Evolutionary conservation across 2,329 filamentous ascomycete genomes (phyloP).

Genomic region (Verticillium alfalfae): DNA sequence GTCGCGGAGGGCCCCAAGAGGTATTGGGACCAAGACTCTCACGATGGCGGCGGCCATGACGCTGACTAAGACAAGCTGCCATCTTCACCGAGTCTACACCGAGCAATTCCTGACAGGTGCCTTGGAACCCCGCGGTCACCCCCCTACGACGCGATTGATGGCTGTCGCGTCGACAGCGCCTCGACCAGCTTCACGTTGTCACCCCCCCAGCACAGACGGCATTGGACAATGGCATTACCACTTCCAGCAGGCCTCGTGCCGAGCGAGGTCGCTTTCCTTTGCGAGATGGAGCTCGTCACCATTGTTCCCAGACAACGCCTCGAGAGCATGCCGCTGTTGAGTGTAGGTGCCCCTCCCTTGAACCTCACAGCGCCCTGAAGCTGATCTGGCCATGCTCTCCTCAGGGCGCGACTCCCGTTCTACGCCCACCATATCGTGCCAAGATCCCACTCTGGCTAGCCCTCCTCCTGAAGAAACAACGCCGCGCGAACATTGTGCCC

Average conservation of each 20-base stretch:
- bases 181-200: not conserved
- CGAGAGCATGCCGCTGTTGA: constrained; percentile 77
- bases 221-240: constrained; percentile 39
- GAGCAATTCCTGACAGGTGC: not conserved
- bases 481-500: constrained; percentile 85
- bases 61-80: no score
- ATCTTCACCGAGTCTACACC: not conserved
- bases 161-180: not conserved
- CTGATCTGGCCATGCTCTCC: not conserved
- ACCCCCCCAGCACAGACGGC: not conserved
- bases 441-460: constrained; percentile 90
- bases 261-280: constrained; percentile 86
- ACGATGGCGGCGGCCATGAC: no score
- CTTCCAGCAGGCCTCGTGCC: constrained; percentile 62
- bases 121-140: not conserved
- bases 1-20: no score
- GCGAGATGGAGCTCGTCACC: constrained; percentile 95
- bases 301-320: constrained; percentile 87
- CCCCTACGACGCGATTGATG: not conserved
- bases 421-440: constrained; percentile 76
- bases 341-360: constrained; percentile 54
- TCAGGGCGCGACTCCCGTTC: constrained; percentile 70
- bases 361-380: constrained; percentile 1
- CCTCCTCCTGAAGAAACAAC: constrained; percentile 88
- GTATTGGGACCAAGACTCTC: no score